These are phyloP conservation scores for Fusarium sp. DNA, from an alignment of 2,329 filamentous ascomycete species.

Conservation along the genomic window DNA sequence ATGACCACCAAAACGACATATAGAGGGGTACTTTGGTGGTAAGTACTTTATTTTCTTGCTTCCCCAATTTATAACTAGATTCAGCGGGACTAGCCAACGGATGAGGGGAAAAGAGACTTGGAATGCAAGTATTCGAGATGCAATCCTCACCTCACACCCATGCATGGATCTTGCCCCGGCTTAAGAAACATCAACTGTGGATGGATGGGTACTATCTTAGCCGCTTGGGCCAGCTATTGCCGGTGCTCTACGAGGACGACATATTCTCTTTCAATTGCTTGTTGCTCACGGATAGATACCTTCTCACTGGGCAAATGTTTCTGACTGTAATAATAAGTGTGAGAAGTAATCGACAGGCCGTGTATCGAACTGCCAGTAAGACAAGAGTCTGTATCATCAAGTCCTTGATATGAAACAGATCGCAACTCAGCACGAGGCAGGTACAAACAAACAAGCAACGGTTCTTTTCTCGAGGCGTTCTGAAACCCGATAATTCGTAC, in stretches of 20 bases:
- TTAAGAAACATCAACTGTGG: constrained; percentile 16
- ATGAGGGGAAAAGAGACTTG: constrained; percentile 20
- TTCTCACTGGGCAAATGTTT: background rate
- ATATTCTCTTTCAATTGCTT: background rate
- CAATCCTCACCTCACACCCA: constrained; percentile 28
- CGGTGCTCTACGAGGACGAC: background rate
- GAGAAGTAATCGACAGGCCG: background rate
- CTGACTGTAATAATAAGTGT: background rate
- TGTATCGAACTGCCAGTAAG: background rate
- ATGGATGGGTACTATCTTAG: constrained; percentile 10
- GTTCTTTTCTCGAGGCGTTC: background rate
- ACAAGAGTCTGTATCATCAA: background rate
- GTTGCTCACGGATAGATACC: background rate
- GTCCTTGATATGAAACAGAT: background rate
- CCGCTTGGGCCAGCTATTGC: constrained; percentile 1
- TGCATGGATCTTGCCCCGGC: constrained; percentile 18
- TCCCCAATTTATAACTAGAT: background rate
- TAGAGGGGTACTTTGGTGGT: background rate
- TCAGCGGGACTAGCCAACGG: background rate
- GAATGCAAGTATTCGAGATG: constrained; percentile 19
- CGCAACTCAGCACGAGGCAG: background rate
- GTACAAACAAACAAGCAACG: background rate
- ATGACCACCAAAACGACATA: constrained; percentile 6
- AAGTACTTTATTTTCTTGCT: constrained; percentile 17
- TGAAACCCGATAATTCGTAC: background rate